Evolutionary conservation across 2,329 filamentous ascomycete species (phyloP), one percentile per base, ranked within the genome.

Genomic region (Monosporascus sp.): DNA sequence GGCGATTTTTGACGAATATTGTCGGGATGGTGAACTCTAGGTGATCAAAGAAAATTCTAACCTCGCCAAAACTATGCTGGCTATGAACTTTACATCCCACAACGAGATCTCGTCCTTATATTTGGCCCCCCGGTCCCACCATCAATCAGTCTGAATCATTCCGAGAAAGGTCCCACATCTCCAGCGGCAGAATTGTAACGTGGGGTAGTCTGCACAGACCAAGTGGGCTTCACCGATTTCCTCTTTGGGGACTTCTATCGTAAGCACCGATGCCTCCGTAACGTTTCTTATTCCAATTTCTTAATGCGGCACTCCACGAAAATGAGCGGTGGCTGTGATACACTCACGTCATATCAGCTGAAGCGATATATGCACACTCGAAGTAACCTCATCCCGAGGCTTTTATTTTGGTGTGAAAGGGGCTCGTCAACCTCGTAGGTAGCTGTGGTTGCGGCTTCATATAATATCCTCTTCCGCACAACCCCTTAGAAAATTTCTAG

Each of bases 1-100:
- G 73, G 52, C 59, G 59, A 56, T 53, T 57, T 53, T 41, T 24
- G 9, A 26, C 24, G 17, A 22, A n/a, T 20, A 26, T 31, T 24
- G 20, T 46, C 43, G 24, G 27, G 43, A 46, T 46, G 20, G 43
- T 46, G 24, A 17, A 14, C 43, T 27, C 24, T 46, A 17, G 41
- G 38, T 41, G 17, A 41, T 41, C 16, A 19, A 31, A 11, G 27
- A 31, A 31, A 31, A 31, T 31, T 31, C 1, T 11, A 31, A 5
- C 9, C 4, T 11, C 27, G 6, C 27, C 27, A 31, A 31, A 31
- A 5, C 27, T 31, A 31, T 31, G 27, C 27, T 14, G 27, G 38
- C 19, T 41, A 19, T 41, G 9, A 11, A 41, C 8, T 20, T 41
- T 8, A 7, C 38, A 40, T 7, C 38, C 5, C 38, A 41, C 7